Evolutionary conservation across 164 flowering plant species (phyloP), one percentile per base, ranked within the genome.

Genomic region (Chimonanthus salicifolius): DNA sequence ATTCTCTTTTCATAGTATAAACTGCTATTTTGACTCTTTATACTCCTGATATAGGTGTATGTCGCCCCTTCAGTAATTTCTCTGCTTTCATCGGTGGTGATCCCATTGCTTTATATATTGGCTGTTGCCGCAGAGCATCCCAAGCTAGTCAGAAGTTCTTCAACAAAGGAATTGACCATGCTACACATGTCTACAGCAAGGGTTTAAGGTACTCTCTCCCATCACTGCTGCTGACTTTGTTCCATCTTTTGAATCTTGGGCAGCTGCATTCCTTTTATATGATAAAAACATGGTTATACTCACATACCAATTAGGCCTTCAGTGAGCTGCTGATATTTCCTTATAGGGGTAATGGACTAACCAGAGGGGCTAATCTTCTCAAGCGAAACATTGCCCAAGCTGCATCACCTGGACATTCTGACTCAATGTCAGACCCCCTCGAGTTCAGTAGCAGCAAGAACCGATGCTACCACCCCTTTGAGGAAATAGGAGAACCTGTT

Each of bases 381-480:
- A 69, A 83, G 83, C 74, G 68, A 44, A 66, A 16, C 45, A 70
- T 50, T 58, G 71, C 50, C 72, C 44, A 6, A 3, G 68, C 68
- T 13, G n/a, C 68, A 2, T 72, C 79, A 13, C 83, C 79, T 0
- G 85, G 80, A 74, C 65, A 71, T 73, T 78, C 85, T 62, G 83
- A 86, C 9, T 83, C 91, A 16, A 83, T 72, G 33, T 82, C 87
- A 0, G 89, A 88, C 71, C 90, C 87, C 44, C 48, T 70, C 49
- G 86, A 87, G 73, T 78, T 54, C 58, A 88, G 84, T 78, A 16
- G 16, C 15, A 44, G 68, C 10, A 86, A 80, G 44, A 82, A 78
- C 81, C 73, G 83, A 9, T 69, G 74, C 49, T 90, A 90, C 74
- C 98, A 94, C 79, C 98, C 95, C 7, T 90, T 72, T 78, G 98